These are phyloP conservation scores for Chaetomium sp. DNA, from an alignment of 2,329 filamentous ascomycete species.

Conservation along the genomic window DNA sequence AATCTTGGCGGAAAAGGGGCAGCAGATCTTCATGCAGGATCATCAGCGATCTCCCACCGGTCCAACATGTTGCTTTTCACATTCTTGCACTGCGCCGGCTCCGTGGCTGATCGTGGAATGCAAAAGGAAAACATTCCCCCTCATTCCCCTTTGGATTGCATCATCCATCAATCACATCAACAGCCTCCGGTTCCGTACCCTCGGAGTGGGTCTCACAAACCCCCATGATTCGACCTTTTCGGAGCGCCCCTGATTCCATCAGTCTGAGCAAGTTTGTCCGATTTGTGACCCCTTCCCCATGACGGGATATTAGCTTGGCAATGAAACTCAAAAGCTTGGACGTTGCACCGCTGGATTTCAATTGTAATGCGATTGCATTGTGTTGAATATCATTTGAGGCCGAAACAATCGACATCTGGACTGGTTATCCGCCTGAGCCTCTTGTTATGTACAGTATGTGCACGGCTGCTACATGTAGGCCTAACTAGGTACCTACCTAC, in stretches of 20 bases:
- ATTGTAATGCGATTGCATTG: not conserved
- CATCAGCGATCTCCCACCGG: not conserved
- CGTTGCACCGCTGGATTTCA: not conserved
- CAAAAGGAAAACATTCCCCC: not conserved
- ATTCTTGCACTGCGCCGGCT: not conserved
- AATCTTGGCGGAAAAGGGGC: conserved; percentile 5
- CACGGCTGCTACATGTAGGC: no score
- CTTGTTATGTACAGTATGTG: no score
- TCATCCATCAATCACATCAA: not conserved
- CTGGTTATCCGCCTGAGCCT: no score
- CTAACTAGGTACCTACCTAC: no score
- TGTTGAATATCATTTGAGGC: not conserved
- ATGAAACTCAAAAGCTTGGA: not conserved
- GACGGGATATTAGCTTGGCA: not conserved
- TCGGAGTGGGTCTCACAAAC: not conserved
- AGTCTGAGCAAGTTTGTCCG: not conserved
- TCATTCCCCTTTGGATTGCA: not conserved
- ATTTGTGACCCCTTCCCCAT: not conserved
- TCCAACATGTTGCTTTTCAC: not conserved
- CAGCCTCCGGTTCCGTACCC: not conserved
- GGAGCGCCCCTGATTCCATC: not conserved
- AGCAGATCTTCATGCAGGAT: not conserved
- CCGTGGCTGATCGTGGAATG: not conserved
- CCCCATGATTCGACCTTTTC: not conserved
- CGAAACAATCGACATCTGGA: no score